Percentiles rank a stretch among this genome's conserved stretches.
Conservation (phyloP, 2,329 filamentous ascomycete species). For the Aspergillus ustus region DNA sequence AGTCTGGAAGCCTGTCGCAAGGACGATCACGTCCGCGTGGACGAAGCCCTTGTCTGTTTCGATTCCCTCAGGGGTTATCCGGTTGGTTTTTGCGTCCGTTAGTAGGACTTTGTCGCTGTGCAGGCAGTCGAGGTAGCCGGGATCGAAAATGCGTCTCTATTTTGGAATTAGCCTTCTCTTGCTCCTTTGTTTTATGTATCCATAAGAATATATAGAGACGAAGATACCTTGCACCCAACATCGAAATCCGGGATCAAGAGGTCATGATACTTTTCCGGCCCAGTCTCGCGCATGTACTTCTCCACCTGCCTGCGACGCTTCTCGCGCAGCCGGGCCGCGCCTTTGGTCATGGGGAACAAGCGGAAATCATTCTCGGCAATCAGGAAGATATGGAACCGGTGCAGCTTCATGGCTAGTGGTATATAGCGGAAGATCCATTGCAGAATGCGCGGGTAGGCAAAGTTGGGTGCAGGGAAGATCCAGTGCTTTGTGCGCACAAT, state of each 20-base stretch:
- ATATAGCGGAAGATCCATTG: conserved; percentile 54
- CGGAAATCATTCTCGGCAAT: conserved; percentile 28
- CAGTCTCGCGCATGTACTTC: conserved; percentile 30
- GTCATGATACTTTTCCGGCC: conserved; percentile 18
- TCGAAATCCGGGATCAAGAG: conserved; percentile 20
- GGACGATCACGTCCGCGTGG: conserved; percentile 31
- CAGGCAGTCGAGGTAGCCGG: conserved; percentile 15
- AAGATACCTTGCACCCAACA: conserved; percentile 19
- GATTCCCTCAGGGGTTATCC: conserved; percentile 51
- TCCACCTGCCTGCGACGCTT: conserved; percentile 42
- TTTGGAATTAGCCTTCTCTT: not conserved
- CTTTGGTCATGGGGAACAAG: conserved; percentile 50
- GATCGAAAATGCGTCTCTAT: conserved; percentile 19
- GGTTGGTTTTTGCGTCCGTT: conserved; percentile 53
- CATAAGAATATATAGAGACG: not conserved
- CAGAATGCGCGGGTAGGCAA: conserved; percentile 54
- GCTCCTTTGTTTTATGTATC: not conserved
- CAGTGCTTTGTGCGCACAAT: conserved; percentile 62
- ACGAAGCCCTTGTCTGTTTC: conserved; percentile 28
- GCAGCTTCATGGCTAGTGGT: conserved; percentile 49
- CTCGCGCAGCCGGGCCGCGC: conserved; percentile 45
- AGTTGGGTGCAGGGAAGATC: conserved; percentile 51
- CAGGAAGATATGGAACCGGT: conserved; percentile 42
- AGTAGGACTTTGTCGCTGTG: conserved; percentile 44
- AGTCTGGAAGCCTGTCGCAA: conserved; percentile 34